Evolutionary conservation across 805 yeast species (phyloP).

Genomic region (Candida chilensis): DNA sequence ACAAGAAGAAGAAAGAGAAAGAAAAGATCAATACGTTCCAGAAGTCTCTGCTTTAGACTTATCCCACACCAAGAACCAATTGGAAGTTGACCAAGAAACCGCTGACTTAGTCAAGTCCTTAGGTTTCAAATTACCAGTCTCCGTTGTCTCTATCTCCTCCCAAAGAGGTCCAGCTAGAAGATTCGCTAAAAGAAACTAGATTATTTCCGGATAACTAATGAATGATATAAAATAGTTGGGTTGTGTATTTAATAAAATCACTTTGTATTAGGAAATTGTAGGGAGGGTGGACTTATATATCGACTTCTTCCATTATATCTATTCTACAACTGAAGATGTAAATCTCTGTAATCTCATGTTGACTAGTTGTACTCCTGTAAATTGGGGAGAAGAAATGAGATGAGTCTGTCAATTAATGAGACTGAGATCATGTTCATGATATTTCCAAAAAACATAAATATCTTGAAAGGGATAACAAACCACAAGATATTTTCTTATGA

Average conservation of each 20-base stretch:
- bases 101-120: constrained; percentile 89
- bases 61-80: constrained; percentile 90
- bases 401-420: too few species aligned
- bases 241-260: constrained; percentile 1
- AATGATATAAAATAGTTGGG: constrained; percentile 1
- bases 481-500: too few species aligned
- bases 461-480: too few species aligned
- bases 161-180: constrained; percentile 84
- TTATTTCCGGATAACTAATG: constrained; percentile 6
- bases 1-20: constrained; percentile 99
- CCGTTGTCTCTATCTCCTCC: constrained; percentile 79
- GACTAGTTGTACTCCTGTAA: too few species aligned
- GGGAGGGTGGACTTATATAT: not conserved
- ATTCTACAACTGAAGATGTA: too few species aligned
- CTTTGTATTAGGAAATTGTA: not conserved
- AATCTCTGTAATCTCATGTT: too few species aligned
- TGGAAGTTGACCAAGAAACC: constrained; percentile 96
- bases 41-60: constrained; percentile 99
- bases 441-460: too few species aligned
- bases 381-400: too few species aligned
- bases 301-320: not conserved
- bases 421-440: too few species aligned
- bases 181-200: constrained; percentile 83
- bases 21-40: constrained; percentile 99
- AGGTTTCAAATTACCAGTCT: constrained; percentile 84